Evolutionary conservation across 179 eudicot genomes (phyloP), one percentile per base, ranked within the genome.

Genomic region (Patellifolia procumbens): DNA sequence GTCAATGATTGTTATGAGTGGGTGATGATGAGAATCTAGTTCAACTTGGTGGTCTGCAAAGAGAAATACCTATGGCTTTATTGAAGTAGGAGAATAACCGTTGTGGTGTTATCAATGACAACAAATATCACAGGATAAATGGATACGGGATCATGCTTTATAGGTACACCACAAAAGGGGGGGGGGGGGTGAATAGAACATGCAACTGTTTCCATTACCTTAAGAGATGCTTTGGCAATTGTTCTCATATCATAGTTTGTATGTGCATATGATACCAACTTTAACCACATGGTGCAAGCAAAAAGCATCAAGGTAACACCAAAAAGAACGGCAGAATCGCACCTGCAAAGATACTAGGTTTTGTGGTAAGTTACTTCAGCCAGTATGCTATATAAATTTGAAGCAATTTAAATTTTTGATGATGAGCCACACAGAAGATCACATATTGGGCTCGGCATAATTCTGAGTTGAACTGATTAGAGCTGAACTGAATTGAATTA

Each of bases 231-330:
- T 79, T 89, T 91, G 49, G 91, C 89, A 60, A 89, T 85, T 34
- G 84, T 83, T 76, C 99, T 86, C 94, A 93, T 86, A 67, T 95
- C 99, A 45, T 86, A 86, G 81, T 85, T 95, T 73, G 99, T 93
- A 86, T 95, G 99, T 49, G 97, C 98, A 83, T 86, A 95, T 66
- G 99, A 95, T 62, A 95, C 92, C 91, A 95, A 81, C 80, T 95
- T 95, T 51, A 95, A 81, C 98, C 99, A 95, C 84, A 88, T 87
- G 73, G 90, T 87, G 86, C 97, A 90, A 69, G 98, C 86, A 83
- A 88, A 86, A 37, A 93, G 91, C 99, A 95, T 95, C 68, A 93
- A 79, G 24, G 86, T 69, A 63, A 90, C 95, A 72, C 97, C 98
- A 64, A 85, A 91, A 35, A 84, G 89, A 77, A 95, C 97, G 72